These are phyloP conservation scores for Rosellinia necatrix DNA, from an alignment of 2,329 filamentous ascomycete species.

Conservation along the genomic window DNA sequence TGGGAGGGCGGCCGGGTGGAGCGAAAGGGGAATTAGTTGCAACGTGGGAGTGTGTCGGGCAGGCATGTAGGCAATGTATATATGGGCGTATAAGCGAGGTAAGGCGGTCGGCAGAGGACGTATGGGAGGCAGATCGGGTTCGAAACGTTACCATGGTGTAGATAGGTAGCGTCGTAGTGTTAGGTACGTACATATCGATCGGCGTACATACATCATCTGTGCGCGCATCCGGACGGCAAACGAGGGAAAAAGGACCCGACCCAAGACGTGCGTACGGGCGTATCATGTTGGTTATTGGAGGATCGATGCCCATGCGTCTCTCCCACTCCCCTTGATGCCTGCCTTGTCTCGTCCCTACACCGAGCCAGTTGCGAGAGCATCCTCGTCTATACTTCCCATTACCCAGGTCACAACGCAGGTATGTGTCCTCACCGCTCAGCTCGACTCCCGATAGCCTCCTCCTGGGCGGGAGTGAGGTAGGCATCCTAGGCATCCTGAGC, in stretches of 20 bases:
- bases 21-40: conserved; percentile 4
- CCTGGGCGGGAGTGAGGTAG: background rate
- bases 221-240: conserved; percentile 9
- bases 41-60: conserved; percentile 8
- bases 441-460: too few relatives aligned
- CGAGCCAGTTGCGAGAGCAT: background rate
- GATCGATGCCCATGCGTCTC: background rate
- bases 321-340: background rate
- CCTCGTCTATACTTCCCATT: too few relatives aligned
- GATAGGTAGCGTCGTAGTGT: background rate
- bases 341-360: background rate
- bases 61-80: conserved; percentile 5
- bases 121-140: background rate
- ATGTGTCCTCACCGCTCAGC: conserved; percentile 12
- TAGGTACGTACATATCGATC: background rate
- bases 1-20: conserved; percentile 12
- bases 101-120: conserved; percentile 15
- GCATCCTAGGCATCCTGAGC: too few relatives aligned
- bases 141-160: background rate
- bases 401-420: background rate
- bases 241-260: background rate
- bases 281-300: conserved; percentile 6
- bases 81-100: conserved; percentile 12
- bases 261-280: conserved; percentile 11
- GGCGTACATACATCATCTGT: conserved; percentile 14